Conservation (phyloP, 2,329 filamentous ascomycete genomes). For the Aspergillus japonicus region DNA sequence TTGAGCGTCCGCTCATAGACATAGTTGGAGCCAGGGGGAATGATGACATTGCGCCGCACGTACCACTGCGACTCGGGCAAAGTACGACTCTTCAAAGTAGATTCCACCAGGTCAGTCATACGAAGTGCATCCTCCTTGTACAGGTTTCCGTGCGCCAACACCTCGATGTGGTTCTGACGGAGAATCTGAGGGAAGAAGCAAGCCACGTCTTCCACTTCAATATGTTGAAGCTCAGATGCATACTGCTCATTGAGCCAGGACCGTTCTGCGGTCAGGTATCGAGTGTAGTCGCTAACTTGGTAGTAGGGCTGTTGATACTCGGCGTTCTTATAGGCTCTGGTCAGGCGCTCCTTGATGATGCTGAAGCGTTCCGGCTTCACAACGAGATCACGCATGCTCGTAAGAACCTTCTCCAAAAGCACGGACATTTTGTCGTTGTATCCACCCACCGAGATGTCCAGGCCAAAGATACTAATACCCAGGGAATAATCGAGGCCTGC, state of each 20-base stretch:
- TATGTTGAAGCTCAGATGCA: slow-evolving; percentile 69
- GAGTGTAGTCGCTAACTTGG: slow-evolving; percentile 79
- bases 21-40: slow-evolving; percentile 78
- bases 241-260: slow-evolving; percentile 78
- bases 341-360: slow-evolving; percentile 82
- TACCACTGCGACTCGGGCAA: slow-evolving; percentile 79
- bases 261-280: slow-evolving; percentile 74
- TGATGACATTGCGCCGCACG: slow-evolving; percentile 70
- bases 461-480: slow-evolving; percentile 66
- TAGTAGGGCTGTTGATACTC: slow-evolving; percentile 85
- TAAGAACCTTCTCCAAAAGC: slow-evolving; percentile 81
- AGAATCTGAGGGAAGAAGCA: slow-evolving; percentile 78
- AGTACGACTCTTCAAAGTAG: slow-evolving; percentile 68
- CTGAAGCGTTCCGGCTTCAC: slow-evolving; percentile 85
- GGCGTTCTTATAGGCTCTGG: slow-evolving; percentile 77
- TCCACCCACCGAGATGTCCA: slow-evolving; percentile 77
- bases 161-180: slow-evolving; percentile 80
- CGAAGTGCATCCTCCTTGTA: slow-evolving; percentile 90
- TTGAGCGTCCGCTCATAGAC: slow-evolving; percentile 77
- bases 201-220: slow-evolving; percentile 72
- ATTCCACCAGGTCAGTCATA: slow-evolving; percentile 79
- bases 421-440: slow-evolving; percentile 97
- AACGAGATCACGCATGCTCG: slow-evolving; percentile 79
- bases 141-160: slow-evolving; percentile 85
- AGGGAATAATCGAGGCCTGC: slow-evolving; percentile 84